Evolutionary conservation across 148 eudicot species (phyloP).

Genomic region (Arctostaphylos glauca): DNA sequence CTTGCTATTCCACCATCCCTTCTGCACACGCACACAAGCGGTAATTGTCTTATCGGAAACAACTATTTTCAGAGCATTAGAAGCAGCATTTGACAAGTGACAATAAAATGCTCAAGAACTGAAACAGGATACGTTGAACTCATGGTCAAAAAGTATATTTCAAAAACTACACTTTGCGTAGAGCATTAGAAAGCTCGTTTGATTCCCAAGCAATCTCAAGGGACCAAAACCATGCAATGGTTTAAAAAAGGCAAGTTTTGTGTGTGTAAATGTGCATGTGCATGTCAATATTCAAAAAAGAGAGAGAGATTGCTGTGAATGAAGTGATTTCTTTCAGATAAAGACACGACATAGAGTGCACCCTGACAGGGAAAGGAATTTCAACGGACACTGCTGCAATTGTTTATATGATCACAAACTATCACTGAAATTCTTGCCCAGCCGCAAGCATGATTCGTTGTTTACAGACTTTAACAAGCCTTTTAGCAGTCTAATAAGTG

Average conservation of each 20-base stretch:
- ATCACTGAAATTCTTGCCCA: background rate
- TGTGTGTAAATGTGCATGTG: background rate
- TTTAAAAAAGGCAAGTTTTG: background rate
- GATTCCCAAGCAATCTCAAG: background rate
- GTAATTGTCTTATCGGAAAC: background rate
- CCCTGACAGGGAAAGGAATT: background rate
- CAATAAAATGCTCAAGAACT: background rate
- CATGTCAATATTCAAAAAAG: background rate
- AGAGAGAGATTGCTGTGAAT: background rate
- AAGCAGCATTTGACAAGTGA: background rate
- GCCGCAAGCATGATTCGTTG: background rate
- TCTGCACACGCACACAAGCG: conserved; percentile 10
- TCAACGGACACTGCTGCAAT: background rate
- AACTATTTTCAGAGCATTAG: background rate
- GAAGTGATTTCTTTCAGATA: background rate
- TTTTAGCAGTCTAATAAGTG: no score
- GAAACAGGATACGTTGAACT: conserved; percentile 3
- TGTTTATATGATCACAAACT: background rate
- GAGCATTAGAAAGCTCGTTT: background rate
- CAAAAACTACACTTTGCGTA: background rate
- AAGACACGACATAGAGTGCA: background rate
- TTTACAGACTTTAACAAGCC: background rate
- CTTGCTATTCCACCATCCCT: conserved; percentile 49
- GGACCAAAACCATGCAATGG: background rate
- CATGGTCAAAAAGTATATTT: background rate